Conservation (phyloP, 345 rosid genomes). For the Psidium friedrichsthalianum region DNA sequence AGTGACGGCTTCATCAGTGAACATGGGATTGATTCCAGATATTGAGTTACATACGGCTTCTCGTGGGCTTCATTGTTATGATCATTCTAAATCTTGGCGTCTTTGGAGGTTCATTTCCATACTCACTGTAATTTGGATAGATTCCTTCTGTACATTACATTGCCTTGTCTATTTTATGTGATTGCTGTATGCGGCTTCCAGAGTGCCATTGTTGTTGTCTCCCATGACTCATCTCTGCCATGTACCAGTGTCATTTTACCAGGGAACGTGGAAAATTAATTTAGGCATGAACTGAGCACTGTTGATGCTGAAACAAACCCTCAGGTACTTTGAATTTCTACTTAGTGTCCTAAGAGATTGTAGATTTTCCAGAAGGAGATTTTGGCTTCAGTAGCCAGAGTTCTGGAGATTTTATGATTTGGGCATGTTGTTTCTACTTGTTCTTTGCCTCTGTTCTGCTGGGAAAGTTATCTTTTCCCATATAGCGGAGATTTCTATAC, state of each 20-base stretch:
- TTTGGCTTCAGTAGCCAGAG: neutral
- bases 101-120: neutral
- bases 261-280: conserved; percentile 5
- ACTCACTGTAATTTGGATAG: neutral
- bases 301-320: conserved; percentile 95
- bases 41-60: neutral
- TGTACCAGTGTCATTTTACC: conserved; percentile 75
- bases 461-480: neutral
- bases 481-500: neutral
- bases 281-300: conserved; percentile 52
- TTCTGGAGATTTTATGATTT: neutral
- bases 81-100: neutral
- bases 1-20: neutral
- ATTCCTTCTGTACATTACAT: neutral
- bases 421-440: neutral
- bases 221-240: conserved; percentile 75
- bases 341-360: neutral
- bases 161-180: neutral
- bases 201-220: neutral
- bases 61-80: neutral
- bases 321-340: conserved; percentile 27
- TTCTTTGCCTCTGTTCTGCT: neutral
- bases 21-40: neutral
- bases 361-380: neutral
- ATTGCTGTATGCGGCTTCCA: neutral